These are phyloP conservation scores for Beauveria bassiana DNA, from an alignment of 2,329 filamentous ascomycete genomes.

Conservation along the genomic window DNA sequence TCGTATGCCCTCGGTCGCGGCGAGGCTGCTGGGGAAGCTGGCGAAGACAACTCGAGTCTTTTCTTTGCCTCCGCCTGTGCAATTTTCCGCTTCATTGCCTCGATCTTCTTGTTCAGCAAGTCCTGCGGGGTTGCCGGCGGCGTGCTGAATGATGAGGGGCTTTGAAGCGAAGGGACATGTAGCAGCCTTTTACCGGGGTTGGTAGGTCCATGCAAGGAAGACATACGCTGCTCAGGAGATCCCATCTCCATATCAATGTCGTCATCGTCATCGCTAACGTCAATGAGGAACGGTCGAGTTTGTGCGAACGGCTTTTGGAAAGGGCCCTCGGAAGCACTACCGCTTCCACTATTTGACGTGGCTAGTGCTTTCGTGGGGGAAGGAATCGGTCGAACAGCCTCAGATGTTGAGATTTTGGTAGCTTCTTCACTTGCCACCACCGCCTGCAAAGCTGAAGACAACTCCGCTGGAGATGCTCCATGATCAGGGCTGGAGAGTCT, in stretches of 20 bases:
- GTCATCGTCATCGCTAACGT: constrained; percentile 69
- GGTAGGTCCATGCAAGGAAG: constrained; percentile 24
- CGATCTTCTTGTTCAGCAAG: constrained; percentile 50
- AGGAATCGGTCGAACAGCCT: background rate
- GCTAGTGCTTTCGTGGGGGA: background rate
- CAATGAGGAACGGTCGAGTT: constrained; percentile 63
- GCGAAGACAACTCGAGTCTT: constrained; percentile 31
- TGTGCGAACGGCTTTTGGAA: constrained; percentile 58
- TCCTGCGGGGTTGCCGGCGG: constrained; percentile 32
- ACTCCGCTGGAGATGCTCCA: background rate
- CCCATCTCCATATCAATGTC: constrained; percentile 63
- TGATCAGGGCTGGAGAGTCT: background rate
- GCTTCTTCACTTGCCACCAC: background rate
- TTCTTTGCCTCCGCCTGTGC: constrained; percentile 51
- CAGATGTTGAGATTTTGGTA: background rate
- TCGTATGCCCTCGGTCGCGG: constrained; percentile 11
- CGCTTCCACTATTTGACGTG: background rate
- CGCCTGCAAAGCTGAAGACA: background rate
- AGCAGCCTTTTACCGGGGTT: constrained; percentile 27
- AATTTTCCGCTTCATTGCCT: constrained; percentile 51
- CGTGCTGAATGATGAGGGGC: constrained; percentile 31
- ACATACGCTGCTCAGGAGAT: constrained; percentile 38
- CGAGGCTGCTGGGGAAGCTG: constrained; percentile 23
- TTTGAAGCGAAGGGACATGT: constrained; percentile 34
- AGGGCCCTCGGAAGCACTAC: constrained; percentile 42